Evolutionary conservation across 2,329 filamentous ascomycete species (phyloP), one percentile per base, ranked within the genome.

Genomic region (Fusarium sarcochroum): DNA sequence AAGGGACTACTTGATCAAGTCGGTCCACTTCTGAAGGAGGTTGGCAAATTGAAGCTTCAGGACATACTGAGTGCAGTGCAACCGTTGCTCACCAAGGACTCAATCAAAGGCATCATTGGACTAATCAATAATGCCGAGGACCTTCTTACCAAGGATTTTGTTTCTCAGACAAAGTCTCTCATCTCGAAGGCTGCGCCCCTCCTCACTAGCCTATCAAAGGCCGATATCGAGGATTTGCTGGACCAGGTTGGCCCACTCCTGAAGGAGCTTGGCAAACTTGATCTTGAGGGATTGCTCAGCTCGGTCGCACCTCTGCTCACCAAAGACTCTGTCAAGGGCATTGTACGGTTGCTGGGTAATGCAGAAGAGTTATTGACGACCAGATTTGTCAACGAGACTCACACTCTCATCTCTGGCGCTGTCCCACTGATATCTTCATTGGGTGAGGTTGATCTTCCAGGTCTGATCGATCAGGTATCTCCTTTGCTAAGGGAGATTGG

Each of bases 241-340:
- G 70, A 77, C 2, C 75, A 79, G 7, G 60, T 80, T 6, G 69
- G 71, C 11, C 80, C 81, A 14, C 66, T 82, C 3, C 62, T 83
- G 17, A 79, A 73, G 44, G 63, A 54, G 41, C 45, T 79, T 3
- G 60, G 65, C 44, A 70, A 76, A 40, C 66, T 80, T 14, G 77
- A 80, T 34, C 70, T 80, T 1, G 68, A 74, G 15, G 70, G 73
- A 7, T 30, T 80, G 2, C 44, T 80, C 10, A 61, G 67, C 23
- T 53, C 76, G 2, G 37, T 78, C 3, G 45, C 60, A 2, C 76
- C 76, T 0, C 55, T 78, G 2, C 69, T 78, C 15, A 77, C 75
- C 1, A 45, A 69, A 7, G 59, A 76, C 11, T 72, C 69, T 3
- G 69, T 79, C 52, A 64, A 71, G 34, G 76, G 77, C 7, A 74